A percentile compares a stretch with the other conserved stretches of the same genome.
phyloP scores from a whole-genome alignment of 1,284 basidiomycete species.

The Ceratobasidium sp. region DNA sequence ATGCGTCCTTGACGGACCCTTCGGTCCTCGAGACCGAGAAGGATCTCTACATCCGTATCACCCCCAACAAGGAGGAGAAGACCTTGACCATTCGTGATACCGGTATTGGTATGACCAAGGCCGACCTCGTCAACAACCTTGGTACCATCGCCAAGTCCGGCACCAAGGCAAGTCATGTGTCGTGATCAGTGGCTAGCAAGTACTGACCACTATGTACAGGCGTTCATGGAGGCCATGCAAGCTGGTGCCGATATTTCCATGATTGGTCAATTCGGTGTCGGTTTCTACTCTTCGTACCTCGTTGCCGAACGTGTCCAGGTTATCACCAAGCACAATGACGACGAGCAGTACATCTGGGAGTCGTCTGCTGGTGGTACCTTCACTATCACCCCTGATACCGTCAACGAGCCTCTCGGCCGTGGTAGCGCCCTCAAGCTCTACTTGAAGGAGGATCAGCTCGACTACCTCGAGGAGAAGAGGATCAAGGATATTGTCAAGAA shows the following conservation, averaged over 20 bases:
- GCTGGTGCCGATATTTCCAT: conserved; percentile 95
- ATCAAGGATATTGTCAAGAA: conserved; percentile 99
- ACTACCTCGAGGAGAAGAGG: conserved; percentile 99
- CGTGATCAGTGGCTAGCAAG: conserved; percentile 29
- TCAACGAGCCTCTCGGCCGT: conserved; percentile 90
- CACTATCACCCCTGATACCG: conserved; percentile 94
- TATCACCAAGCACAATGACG: conserved; percentile 99
- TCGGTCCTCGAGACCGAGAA: conserved; percentile 85
- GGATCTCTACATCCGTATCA: conserved; percentile 92
- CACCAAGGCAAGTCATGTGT: conserved; percentile 68
- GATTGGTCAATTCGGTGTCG: conserved; percentile 87
- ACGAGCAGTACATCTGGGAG: conserved; percentile 99
- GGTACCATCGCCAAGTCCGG: conserved; percentile 99
- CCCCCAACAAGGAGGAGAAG: conserved; percentile 96
- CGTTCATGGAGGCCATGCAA: conserved; percentile 96
- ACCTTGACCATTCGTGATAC: conserved; percentile 91
- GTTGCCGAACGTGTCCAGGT: conserved; percentile 98
- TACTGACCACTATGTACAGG: conserved; percentile 57
- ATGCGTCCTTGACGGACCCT: conserved; percentile 90
- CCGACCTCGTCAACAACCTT: conserved; percentile 97
- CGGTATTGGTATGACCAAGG: conserved; percentile 99
- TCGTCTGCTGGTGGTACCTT: conserved; percentile 99
- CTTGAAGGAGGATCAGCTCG: conserved; percentile 98
- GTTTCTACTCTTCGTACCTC: conserved; percentile 99
- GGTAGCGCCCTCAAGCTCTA: conserved; percentile 94